These are phyloP conservation scores for Marchantia polymorpha DNA, from an alignment of 225 moss, liverwort and hornwort species.

Conservation along the genomic window DNA sequence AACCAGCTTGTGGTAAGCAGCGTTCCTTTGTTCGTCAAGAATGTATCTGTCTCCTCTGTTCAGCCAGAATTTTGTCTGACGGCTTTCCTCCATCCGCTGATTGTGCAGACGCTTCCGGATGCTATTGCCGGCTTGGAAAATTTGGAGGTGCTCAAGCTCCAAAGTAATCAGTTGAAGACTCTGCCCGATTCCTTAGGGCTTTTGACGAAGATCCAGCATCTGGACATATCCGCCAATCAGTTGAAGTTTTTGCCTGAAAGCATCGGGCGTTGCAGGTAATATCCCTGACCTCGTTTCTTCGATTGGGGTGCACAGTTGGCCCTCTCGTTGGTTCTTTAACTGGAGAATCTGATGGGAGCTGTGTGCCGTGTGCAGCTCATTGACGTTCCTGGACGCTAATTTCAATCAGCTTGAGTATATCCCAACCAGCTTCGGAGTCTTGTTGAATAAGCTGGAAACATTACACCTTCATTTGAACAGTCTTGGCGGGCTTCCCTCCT, in stretches of 20 bases:
- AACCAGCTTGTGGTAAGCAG: slow-evolving; percentile 65
- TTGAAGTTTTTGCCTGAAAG: slow-evolving; percentile 62
- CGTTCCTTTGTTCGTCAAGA: not conserved
- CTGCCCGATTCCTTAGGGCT: slow-evolving; percentile 59
- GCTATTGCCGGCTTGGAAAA: slow-evolving; percentile 50
- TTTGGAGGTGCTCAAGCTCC: slow-evolving; percentile 38
- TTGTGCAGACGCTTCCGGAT: slow-evolving; percentile 61
- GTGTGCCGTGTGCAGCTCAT: slow-evolving; percentile 42
- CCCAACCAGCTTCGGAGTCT: slow-evolving; percentile 65
- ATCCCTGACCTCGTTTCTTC: not conserved
- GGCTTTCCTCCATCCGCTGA: not conserved
- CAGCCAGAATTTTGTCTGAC: not conserved
- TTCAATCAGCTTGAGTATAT: slow-evolving; percentile 80
- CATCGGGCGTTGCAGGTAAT: slow-evolving; percentile 80
- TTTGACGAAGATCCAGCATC: slow-evolving; percentile 51
- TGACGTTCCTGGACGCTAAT: slow-evolving; percentile 72
- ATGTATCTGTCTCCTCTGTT: not conserved
- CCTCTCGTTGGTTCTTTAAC: not conserved
- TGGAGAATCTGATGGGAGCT: not conserved
- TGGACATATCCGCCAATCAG: slow-evolving; percentile 63
- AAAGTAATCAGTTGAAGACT: slow-evolving; percentile 42
- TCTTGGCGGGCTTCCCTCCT: slow-evolving; percentile 69
- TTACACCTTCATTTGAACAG: slow-evolving; percentile 82
- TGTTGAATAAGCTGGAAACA: slow-evolving; percentile 66
- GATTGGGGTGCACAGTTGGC: not conserved